Evolutionary conservation across 164 flowering plant genomes (phyloP).

Genomic region (Sextonia rubra): DNA sequence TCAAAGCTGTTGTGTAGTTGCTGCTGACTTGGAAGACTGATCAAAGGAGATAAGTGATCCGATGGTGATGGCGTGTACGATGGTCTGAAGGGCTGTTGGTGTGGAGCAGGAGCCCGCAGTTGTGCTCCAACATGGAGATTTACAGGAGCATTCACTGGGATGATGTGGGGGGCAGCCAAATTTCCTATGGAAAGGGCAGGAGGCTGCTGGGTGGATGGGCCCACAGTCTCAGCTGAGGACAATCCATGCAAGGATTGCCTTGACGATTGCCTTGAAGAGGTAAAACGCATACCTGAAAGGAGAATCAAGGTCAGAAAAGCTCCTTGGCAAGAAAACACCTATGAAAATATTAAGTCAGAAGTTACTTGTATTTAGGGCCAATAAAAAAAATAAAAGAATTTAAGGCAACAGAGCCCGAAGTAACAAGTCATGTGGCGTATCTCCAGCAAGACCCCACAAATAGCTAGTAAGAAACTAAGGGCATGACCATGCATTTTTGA

Average conservation of each 20-base stretch:
- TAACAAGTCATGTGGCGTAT: not conserved
- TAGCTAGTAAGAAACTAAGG: no score
- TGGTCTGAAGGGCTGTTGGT: constrained; percentile 42
- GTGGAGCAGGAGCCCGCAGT: constrained; percentile 52
- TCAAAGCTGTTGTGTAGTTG: constrained; percentile 9
- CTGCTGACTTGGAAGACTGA: constrained; percentile 20
- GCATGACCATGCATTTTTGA: no score
- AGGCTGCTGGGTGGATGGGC: constrained; percentile 5
- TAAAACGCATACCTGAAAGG: constrained; percentile 14
- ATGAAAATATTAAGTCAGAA: not conserved
- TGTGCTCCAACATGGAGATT: constrained; percentile 30
- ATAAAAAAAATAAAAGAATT: no score
- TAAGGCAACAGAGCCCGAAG: not conserved
- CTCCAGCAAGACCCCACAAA: not conserved
- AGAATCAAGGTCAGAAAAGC: constrained; percentile 7
- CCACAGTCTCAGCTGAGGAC: constrained; percentile 8
- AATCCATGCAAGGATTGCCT: constrained; percentile 7
- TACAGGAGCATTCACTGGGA: constrained; percentile 9
- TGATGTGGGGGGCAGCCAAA: not conserved
- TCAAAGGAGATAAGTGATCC: constrained; percentile 11
- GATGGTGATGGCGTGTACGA: constrained; percentile 11
- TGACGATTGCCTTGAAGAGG: constrained; percentile 26
- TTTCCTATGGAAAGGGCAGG: not conserved
- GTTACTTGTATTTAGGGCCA: no score
- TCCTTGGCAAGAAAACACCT: not conserved